Base-by-base conservation (phyloP, 2,329 filamentous ascomycete species). In the Trichocomaceae sp. region DNA sequence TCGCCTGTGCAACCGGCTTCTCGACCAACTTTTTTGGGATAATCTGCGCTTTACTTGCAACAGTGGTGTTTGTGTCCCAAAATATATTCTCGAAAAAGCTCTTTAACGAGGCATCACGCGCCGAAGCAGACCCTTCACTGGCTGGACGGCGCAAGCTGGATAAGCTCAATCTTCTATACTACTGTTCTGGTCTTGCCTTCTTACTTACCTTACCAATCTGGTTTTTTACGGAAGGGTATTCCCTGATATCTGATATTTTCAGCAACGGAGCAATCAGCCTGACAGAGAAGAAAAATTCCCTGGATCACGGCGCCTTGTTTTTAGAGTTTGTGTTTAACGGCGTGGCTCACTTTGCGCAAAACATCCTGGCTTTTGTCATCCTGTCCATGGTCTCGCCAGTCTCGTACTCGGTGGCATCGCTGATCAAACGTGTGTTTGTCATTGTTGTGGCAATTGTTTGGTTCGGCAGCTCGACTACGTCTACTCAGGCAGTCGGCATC, bases 21-120 rank as follows among this genome's bases (percentile, higher is more conserved):
- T 86, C 84, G 20, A 92, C 88, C 29, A 91, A 99, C 66, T 81
- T 96, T 59, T 80, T 93, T 50, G 93, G 93, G n/a, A 87, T 99
- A 17, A 65, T 92, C 10, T 92, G 91, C 65, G 91, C 93, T 3
- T 85, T 99, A 37, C 77, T 89, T 33, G 91, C 90, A n/a, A 90
- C 93, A 7, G 77, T 97, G 54, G 87, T 97, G 60, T 99, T 99
- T 67, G 93, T 99, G 35, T 93, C 90, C 0, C 93, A 99, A 68
- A 99, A 99, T 68, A 99, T 99, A 55, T 95, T 96, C 61, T 97
- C 92, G 19, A 99, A 99, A 73, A 89, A 90, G 61, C 83, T 99
- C 9, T 99, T 99, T 78, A 99, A 96, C 70, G 91, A 96, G 67
- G 90, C 89, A 6, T 86, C 90, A 6, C 85, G 85, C 56, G 88